Percentiles rank a stretch among this genome's conserved stretches.
phyloP scores from a whole-genome alignment of 2,329 filamentous ascomycete genomes.

The Penicillium sp. region DNA sequence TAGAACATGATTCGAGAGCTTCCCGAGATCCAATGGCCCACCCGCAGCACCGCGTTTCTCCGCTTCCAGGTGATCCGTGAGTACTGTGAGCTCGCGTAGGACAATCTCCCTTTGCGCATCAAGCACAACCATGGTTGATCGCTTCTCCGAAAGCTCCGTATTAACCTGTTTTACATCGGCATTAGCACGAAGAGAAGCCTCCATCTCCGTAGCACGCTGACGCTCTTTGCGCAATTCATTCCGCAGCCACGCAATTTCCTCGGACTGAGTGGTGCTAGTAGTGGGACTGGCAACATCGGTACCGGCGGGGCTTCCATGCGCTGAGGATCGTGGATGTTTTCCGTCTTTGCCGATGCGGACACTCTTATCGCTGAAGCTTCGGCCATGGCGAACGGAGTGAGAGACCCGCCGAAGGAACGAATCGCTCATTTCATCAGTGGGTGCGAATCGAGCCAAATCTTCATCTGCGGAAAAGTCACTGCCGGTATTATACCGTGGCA shows the following conservation, averaged over 20 bases:
- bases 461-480: constrained; percentile 92
- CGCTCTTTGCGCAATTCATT: constrained; percentile 77
- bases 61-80: constrained; percentile 79
- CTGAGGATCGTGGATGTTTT: constrained; percentile 65
- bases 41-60: constrained; percentile 77
- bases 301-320: constrained; percentile 44
- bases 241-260: constrained; percentile 60
- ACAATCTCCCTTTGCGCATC: constrained; percentile 95
- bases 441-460: constrained; percentile 81
- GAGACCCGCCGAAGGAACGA: constrained; percentile 84
- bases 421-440: constrained; percentile 55
- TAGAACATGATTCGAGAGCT: constrained; percentile 58
- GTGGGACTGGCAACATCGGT: constrained; percentile 68
- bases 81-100: constrained; percentile 80
- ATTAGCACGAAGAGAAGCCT: constrained; percentile 53
- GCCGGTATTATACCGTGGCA: constrained; percentile 61
- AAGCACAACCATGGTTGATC: constrained; percentile 88
- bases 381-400: constrained; percentile 86
- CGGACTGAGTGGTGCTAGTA: constrained; percentile 52
- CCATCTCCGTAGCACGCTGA: constrained; percentile 76
- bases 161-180: constrained; percentile 69
- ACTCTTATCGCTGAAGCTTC: constrained; percentile 70
- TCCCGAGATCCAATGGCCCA: constrained; percentile 70
- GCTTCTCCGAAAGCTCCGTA: constrained; percentile 82
- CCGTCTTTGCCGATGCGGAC: constrained; percentile 55